Conservation (phyloP, 441 rosid genomes). For the Euphorbia celastroides region DNA sequence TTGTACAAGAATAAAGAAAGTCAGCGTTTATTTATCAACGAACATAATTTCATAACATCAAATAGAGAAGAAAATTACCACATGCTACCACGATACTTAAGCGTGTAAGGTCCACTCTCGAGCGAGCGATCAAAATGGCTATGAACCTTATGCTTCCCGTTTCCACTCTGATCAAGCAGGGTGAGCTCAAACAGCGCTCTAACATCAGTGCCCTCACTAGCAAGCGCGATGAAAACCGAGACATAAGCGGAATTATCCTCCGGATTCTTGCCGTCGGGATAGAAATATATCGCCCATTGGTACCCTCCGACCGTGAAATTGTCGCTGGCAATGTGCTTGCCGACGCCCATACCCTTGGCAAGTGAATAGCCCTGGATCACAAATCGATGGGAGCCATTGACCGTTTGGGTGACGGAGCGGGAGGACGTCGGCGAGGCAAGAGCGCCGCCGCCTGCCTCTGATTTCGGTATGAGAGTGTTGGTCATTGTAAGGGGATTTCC, state of each 20-base stretch:
- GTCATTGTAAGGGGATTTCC: conserved; percentile 2
- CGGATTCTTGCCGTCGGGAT: conserved; percentile 89
- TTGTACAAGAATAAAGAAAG: neutral
- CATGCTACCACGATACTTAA: conserved; percentile 94
- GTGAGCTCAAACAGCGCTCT: conserved; percentile 86
- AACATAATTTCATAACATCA: neutral
- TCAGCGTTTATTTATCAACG: neutral
- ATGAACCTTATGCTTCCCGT: conserved; percentile 85
- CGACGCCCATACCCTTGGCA: conserved; percentile 92
- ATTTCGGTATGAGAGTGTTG: conserved; percentile 11
- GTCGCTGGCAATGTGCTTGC: conserved; percentile 94
- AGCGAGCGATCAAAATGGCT: conserved; percentile 93
- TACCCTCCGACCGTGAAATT: conserved; percentile 79
- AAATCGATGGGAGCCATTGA: conserved; percentile 87
- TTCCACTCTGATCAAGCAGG: conserved; percentile 81
- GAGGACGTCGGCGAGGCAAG: conserved; percentile 61
- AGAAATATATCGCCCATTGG: conserved; percentile 95
- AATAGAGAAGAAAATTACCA: conserved; percentile 40
- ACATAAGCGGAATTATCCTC: conserved; percentile 84
- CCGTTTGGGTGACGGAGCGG: conserved; percentile 72
- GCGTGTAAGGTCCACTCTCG: conserved; percentile 90
- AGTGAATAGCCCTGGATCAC: conserved; percentile 77
- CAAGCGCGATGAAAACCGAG: conserved; percentile 86
- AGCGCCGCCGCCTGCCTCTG: conserved; percentile 28
- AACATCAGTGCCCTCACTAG: conserved; percentile 94